Percentiles rank a stretch among this genome's conserved stretches.
Evolutionary conservation across 257 asterid species (phyloP).

Genomic region (Primulina eburnea): DNA sequence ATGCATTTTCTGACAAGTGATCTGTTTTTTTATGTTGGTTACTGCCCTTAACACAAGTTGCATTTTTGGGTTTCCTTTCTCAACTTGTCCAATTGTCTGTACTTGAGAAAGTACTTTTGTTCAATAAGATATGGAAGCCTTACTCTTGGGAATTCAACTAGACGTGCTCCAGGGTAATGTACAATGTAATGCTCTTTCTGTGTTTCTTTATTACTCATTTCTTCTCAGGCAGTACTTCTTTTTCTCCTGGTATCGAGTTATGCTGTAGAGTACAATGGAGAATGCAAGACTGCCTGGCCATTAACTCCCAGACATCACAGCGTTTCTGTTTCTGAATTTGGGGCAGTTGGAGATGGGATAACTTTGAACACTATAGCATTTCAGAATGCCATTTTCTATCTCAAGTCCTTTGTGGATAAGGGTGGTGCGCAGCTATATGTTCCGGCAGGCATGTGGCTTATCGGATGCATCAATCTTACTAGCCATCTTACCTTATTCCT

Average conservation of each 20-base stretch:
- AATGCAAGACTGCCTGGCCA: slow-evolving; percentile 27
- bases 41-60: not conserved
- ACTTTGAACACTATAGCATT: slow-evolving; percentile 86
- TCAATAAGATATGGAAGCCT: not conserved
- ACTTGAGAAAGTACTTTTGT: not conserved
- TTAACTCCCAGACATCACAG: slow-evolving; percentile 38
- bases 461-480: slow-evolving; percentile 83
- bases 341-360: slow-evolving; percentile 46
- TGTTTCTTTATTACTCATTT: slow-evolving; percentile 20
- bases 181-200: slow-evolving; percentile 10
- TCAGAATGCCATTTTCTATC: not conserved
- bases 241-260: slow-evolving; percentile 46
- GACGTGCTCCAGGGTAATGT: not conserved
- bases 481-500: slow-evolving; percentile 94
- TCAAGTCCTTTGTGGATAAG: slow-evolving; percentile 87
- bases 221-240: slow-evolving; percentile 61
- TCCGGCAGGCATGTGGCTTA: slow-evolving; percentile 91
- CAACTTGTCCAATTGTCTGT: not conserved
- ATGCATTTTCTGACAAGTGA: not conserved
- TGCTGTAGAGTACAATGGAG: slow-evolving; percentile 18
- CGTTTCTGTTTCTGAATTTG: slow-evolving; percentile 37
- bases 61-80: not conserved
- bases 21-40: not conserved
- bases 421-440: slow-evolving; percentile 99
- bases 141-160: not conserved